Percentiles rank a stretch among this genome's conserved stretches.
phyloP scores from a whole-genome alignment of 176 grass and related monocot species.

The Avena eriantha region DNA sequence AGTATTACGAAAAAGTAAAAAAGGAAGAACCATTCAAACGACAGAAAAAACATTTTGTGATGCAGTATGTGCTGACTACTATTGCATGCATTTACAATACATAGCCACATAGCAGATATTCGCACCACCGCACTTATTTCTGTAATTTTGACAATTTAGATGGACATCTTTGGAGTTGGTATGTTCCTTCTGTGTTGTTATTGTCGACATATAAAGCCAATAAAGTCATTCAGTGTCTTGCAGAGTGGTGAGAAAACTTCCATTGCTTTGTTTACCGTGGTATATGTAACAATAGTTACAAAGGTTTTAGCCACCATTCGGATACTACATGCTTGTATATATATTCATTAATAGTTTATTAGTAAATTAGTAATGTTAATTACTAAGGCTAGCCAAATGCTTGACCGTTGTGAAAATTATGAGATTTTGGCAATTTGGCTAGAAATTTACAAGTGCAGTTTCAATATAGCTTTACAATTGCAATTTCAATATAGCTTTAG shows the following conservation, averaged over 20 bases:
- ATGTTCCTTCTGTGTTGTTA: conserved; percentile 15
- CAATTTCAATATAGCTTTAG: conserved; percentile 19
- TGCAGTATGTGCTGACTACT: neutral
- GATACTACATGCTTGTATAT: conserved; percentile 12
- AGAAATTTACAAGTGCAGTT: neutral
- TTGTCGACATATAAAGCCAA: conserved; percentile 1
- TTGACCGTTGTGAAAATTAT: neutral
- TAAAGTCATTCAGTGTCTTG: neutral
- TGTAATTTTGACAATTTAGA: neutral
- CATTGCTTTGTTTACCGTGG: neutral
- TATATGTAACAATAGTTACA: neutral
- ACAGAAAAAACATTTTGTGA: neutral
- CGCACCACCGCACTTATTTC: neutral
- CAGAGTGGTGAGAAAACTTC: neutral
- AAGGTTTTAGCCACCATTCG: neutral
- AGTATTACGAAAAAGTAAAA: neutral
- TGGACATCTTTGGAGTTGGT: neutral
- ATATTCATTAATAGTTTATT: conserved; percentile 20
- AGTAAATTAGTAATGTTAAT: neutral
- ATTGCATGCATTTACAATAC: neutral
- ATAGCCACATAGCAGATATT: neutral
- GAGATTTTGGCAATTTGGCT: neutral
- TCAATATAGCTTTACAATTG: conserved; percentile 22
- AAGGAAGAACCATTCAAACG: neutral
- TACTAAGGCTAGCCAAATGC: neutral